Conservation (phyloP, 2,329 filamentous ascomycete species). For the Coleophoma crateriformis region DNA sequence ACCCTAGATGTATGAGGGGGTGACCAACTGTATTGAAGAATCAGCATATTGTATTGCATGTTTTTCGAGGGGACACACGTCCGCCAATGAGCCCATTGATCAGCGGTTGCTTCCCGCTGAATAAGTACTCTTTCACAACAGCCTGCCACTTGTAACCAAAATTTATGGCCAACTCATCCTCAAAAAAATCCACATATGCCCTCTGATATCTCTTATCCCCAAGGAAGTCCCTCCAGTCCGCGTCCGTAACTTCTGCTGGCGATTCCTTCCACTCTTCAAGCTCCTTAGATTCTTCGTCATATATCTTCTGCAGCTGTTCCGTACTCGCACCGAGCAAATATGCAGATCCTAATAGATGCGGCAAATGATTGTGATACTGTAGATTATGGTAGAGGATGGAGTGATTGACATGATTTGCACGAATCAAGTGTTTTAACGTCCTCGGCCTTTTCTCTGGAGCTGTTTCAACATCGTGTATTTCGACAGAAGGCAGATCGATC, state of each 20-base stretch:
- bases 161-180: conserved; percentile 73
- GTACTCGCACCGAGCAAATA: conserved; percentile 77
- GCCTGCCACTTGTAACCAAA: conserved; percentile 77
- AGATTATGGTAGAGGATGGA: conserved; percentile 74
- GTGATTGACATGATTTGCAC: conserved; percentile 87
- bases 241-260: conserved; percentile 73
- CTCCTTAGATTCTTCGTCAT: conserved; percentile 66
- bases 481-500: conserved; percentile 59
- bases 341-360: conserved; percentile 77
- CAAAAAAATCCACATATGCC: conserved; percentile 91
- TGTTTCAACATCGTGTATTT: conserved; percentile 75
- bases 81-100: conserved; percentile 76
- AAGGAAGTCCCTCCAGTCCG: conserved; percentile 83
- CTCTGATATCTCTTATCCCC: conserved; percentile 79
- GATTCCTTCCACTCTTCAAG: conserved; percentile 80
- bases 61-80: conserved; percentile 46
- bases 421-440: conserved; percentile 83
- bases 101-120: conserved; percentile 68
- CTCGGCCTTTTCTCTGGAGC: conserved; percentile 72
- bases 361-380: conserved; percentile 75
- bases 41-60: conserved; percentile 1
- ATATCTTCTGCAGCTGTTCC: conserved; percentile 71
- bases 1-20: conserved; percentile 91
- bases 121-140: conserved; percentile 71
- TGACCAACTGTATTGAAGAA: conserved; percentile 61